These are phyloP conservation scores for Kockiozyma suomiensis DNA, from an alignment of 805 yeast genomes.

Conservation along the genomic window DNA sequence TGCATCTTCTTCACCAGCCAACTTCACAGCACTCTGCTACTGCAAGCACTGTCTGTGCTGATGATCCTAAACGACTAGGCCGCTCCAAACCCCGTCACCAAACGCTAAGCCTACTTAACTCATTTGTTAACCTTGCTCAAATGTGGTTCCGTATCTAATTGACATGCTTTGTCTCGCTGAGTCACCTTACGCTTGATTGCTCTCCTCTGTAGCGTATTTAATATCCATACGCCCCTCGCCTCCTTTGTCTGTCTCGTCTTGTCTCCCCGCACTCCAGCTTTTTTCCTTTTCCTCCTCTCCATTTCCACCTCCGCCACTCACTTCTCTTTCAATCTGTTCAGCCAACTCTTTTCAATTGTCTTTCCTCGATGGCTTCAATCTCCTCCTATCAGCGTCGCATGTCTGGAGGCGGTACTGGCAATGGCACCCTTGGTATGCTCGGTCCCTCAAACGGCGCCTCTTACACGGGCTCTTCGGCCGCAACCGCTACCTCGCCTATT, in stretches of 20 bases:
- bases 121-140: too few relatives aligned
- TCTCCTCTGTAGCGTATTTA: neutral
- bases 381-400: slow-evolving; percentile 25
- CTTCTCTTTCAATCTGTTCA: neutral
- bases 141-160: too few relatives aligned
- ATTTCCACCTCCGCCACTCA: neutral
- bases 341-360: neutral
- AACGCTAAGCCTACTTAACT: too few relatives aligned
- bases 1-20: too few relatives aligned
- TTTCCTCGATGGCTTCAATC: slow-evolving; percentile 6
- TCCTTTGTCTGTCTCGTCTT: neutral
- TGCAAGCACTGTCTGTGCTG: too few relatives aligned
- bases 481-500: slow-evolving; percentile 19
- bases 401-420: slow-evolving; percentile 17
- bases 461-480: slow-evolving; percentile 9
- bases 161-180: neutral
- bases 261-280: neutral
- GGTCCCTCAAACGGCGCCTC: slow-evolving; percentile 1
- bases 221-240: neutral
- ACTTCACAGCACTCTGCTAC: too few relatives aligned
- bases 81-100: too few relatives aligned
- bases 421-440: slow-evolving; percentile 17
- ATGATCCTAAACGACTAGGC: too few relatives aligned
- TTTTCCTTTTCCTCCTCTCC: neutral
- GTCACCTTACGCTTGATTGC: neutral